Percentiles rank a stretch among this genome's conserved stretches.
These are phyloP conservation scores for Neurospora cerealis DNA, from an alignment of 495 filamentous ascomycete species.

Conservation along the genomic window DNA sequence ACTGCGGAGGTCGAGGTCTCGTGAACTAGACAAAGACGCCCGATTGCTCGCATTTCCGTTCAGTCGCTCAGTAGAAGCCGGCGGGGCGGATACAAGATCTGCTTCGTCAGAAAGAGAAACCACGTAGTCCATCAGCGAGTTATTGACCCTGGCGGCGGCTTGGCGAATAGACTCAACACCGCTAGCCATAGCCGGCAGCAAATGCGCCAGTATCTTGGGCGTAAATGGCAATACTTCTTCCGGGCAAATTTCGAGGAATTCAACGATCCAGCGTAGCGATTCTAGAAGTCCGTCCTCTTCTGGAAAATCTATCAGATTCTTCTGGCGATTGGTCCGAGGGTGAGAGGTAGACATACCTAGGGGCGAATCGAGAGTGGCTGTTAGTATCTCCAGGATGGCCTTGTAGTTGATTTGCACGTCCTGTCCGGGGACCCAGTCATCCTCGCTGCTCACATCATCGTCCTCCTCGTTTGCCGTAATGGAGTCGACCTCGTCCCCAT, in stretches of 20 bases:
- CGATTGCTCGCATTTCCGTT: constrained; percentile 44
- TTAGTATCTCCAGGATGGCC: constrained; percentile 84
- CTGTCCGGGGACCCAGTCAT: constrained; percentile 94
- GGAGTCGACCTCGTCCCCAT: constrained; percentile 47
- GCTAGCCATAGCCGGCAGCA: constrained; percentile 90
- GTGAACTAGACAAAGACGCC: constrained; percentile 42
- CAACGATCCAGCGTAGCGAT: constrained; percentile 89
- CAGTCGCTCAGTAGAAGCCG: constrained; percentile 41
- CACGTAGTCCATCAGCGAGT: constrained; percentile 81
- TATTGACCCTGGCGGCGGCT: constrained; percentile 82
- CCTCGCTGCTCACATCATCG: constrained; percentile 53
- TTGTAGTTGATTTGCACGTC: constrained; percentile 92
- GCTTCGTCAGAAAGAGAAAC: constrained; percentile 78
- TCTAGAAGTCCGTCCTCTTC: constrained; percentile 89
- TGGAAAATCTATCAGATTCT: constrained; percentile 19
- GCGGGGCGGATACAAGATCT: constrained; percentile 30
- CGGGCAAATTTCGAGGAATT: constrained; percentile 92
- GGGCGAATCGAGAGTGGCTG: constrained; percentile 78
- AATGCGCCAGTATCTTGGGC: constrained; percentile 78
- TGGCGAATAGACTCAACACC: constrained; percentile 79
- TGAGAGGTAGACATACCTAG: constrained; percentile 43
- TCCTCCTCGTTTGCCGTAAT: constrained; percentile 49
- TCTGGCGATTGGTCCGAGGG: neutral
- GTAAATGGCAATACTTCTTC: constrained; percentile 97
- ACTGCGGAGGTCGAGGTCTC: constrained; percentile 44